Evolutionary conservation across 192 early-diverging fungal species (phyloP).

Genomic region (Rhizophagus clarus): DNA sequence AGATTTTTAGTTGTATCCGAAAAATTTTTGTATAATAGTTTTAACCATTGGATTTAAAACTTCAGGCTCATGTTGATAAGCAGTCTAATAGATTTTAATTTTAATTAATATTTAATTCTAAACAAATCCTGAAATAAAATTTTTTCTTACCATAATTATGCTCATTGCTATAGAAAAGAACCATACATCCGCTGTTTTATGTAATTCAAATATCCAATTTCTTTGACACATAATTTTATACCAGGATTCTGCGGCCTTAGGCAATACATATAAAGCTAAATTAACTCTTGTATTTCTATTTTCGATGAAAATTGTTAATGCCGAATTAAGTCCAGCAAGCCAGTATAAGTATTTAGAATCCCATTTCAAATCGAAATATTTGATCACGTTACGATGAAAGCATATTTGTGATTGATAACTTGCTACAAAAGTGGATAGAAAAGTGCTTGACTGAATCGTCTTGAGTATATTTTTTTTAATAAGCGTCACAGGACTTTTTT

Average conservation of each 20-base stretch:
- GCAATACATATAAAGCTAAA: slow-evolving; percentile 78
- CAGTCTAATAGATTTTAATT: slow-evolving; percentile 42
- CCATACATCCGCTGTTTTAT: slow-evolving; percentile 63
- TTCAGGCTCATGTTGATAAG: slow-evolving; percentile 63
- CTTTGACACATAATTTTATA: slow-evolving; percentile 68
- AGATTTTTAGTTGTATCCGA: slow-evolving; percentile 41
- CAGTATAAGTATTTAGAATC: slow-evolving; percentile 70
- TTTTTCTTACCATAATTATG: slow-evolving; percentile 66
- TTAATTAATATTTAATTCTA: slow-evolving; percentile 6
- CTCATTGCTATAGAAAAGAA: slow-evolving; percentile 67
- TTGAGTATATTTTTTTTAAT: slow-evolving; percentile 49
- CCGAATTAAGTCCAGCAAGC: slow-evolving; percentile 58
- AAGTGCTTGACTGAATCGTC: slow-evolving; percentile 64
- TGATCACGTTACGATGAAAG: slow-evolving; percentile 59
- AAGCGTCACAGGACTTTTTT: slow-evolving; percentile 53
- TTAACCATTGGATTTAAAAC: slow-evolving; percentile 56
- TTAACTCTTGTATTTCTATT: slow-evolving; percentile 67
- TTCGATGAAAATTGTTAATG: slow-evolving; percentile 69
- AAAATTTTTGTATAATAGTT: slow-evolving; percentile 45
- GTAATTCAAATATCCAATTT: slow-evolving; percentile 56
- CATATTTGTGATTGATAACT: slow-evolving; percentile 75
- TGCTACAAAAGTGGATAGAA: slow-evolving; percentile 64
- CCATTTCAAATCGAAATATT: slow-evolving; percentile 31
- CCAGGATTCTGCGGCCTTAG: slow-evolving; percentile 68
- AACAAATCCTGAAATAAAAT: not conserved